These are phyloP conservation scores for Pseudogymnoascus sp. DNA, from an alignment of 2,329 filamentous ascomycete genomes.

Conservation along the genomic window DNA sequence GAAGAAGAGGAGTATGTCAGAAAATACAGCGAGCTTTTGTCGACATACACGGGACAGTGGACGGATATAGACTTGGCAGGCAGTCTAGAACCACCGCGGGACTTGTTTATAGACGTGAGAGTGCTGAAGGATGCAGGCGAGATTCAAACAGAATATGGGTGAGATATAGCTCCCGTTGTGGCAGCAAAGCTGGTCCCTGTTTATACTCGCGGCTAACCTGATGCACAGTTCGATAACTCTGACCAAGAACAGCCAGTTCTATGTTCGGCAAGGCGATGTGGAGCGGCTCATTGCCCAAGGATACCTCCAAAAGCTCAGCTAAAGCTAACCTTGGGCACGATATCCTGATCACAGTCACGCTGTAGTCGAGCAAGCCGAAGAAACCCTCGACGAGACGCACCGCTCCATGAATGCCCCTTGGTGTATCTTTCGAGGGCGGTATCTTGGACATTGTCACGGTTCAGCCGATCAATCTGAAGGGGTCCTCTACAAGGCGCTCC, in stretches of 20 bases:
- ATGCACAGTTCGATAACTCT: conserved; percentile 72
- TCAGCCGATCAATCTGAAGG: background rate
- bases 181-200: background rate
- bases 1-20: conserved; percentile 96
- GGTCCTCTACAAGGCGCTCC: background rate
- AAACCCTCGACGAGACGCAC: background rate
- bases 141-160: conserved; percentile 99
- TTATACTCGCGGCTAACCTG: conserved; percentile 17
- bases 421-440: too few relatives aligned
- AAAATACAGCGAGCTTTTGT: conserved; percentile 82
- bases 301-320: conserved; percentile 84
- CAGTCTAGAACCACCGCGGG: conserved; percentile 84
- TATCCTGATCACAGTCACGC: background rate
- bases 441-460: background rate
- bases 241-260: conserved; percentile 97
- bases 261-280: conserved; percentile 90
- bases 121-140: conserved; percentile 95
- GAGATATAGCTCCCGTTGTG: conserved; percentile 31
- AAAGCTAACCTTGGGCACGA: conserved; percentile 28
- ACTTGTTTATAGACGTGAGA: conserved; percentile 93
- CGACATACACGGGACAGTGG: conserved; percentile 98
- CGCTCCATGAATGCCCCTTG: background rate
- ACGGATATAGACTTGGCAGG: conserved; percentile 95
- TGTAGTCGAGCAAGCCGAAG: background rate
- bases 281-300: conserved; percentile 90